phyloP scores from a whole-genome alignment of 1,284 basidiomycete genomes.

The Irpex sp. region DNA sequence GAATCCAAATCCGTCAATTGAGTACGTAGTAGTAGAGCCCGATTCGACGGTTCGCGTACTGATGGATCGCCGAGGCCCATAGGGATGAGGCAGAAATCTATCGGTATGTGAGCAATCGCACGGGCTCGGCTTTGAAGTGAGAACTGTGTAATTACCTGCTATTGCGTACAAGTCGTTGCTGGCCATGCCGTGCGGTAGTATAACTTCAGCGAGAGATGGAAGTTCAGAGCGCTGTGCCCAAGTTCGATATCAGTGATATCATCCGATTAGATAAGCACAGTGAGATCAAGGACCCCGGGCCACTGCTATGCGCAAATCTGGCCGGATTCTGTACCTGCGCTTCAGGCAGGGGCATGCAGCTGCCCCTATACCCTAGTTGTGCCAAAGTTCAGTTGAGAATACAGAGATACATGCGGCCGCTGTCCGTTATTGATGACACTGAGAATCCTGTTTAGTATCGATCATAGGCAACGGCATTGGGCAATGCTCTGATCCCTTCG shows the following conservation, averaged over 20 bases:
- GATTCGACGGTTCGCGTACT: conserved; percentile 31
- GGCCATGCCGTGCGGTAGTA: not conserved
- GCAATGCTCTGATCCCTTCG: too few relatives aligned
- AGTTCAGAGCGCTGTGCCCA: not conserved
- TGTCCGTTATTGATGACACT: too few relatives aligned
- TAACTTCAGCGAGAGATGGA: not conserved
- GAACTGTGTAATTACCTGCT: conserved; percentile 3
- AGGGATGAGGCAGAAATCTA: conserved; percentile 82
- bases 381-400: too few relatives aligned
- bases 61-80: conserved; percentile 71
- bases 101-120: conserved; percentile 1
- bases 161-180: conserved; percentile 10
- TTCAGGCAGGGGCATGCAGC: too few relatives aligned
- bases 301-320: too few relatives aligned
- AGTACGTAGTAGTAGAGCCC: not conserved
- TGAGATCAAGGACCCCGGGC: not conserved
- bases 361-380: too few relatives aligned
- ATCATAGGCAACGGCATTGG: too few relatives aligned
- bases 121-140: not conserved
- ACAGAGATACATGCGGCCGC: too few relatives aligned
- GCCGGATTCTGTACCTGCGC: too few relatives aligned
- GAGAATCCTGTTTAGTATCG: too few relatives aligned
- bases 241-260: not conserved
- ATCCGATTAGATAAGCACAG: not conserved
- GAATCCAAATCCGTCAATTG: not conserved